Base-by-base conservation (phyloP, 2,329 filamentous ascomycete species). In the Pezicula neosporulosa region DNA sequence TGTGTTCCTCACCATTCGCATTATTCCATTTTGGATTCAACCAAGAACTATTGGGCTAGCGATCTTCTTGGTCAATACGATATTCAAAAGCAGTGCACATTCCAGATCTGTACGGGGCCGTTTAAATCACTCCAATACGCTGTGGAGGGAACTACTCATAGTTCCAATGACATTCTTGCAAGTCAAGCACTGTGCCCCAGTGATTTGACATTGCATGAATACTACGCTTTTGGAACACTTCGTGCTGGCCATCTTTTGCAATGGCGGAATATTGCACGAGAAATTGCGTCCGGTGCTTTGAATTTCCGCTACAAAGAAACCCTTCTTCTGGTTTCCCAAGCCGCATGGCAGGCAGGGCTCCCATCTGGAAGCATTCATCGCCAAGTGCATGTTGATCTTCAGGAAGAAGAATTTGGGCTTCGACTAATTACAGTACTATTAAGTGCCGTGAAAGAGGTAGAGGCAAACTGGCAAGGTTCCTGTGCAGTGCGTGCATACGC, bases 261-360 rank as follows among this genome's bases (percentile, higher is more conserved):
- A 47, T 86, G 81, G 77, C 59, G 69, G 8, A 85, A 83, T 48
- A 74, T 86, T 3, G 60, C 82, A 0, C 59, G 70, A 1, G 75
- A 84, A 57, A 62, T 86, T 3, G 63, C 66, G 0, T 66, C 69
- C 1, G 73, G 76, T 0, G 68, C 68, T 1, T 48, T 86, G 0
- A 74, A 81, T 42, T 75, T 82, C 35, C 76, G 74, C 10, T 75
- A 76, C 39, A 52, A 66, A 0, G 76, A 81, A 39, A 77, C 77
- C 0, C 65, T 66, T 6, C 55, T 74, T 2, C 59, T 83, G 0
- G 47, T 84, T 1, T 59, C 73, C 2, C 82, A 86, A 54, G 67
- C 71, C 0, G 67, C 73, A 9, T 70, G 73, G 54, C 75, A 83
- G 62, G 69, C 70, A 2, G 77, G 82, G 0, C 43, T 56, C 0